Evolutionary conservation across 73 alveolate species (phyloP).

Genomic region (Breviolum minutum): DNA sequence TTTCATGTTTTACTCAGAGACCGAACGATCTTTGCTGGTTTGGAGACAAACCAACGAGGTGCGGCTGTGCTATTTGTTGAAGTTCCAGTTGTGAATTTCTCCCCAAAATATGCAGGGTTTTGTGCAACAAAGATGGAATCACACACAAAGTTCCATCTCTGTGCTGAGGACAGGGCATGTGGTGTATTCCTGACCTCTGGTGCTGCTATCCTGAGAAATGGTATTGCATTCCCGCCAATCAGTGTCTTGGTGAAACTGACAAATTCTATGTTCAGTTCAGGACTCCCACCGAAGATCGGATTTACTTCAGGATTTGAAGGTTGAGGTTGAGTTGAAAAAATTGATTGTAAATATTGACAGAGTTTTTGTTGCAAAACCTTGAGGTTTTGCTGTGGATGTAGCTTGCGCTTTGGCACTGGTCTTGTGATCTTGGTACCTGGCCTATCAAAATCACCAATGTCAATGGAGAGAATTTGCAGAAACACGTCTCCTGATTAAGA

Average conservation of each 20-base stretch:
- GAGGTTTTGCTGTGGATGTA: slow-evolving; percentile 48
- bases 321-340: no score
- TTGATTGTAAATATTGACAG: no score
- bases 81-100: not conserved
- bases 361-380: no score
- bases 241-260: not conserved
- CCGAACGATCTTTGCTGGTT: not conserved
- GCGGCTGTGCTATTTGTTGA: not conserved
- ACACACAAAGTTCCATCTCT: not conserved
- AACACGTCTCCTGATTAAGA: not conserved
- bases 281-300: no score
- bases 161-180: not conserved
- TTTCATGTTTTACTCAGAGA: slow-evolving; percentile 37
- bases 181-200: slow-evolving; percentile 28
- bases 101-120: not conserved
- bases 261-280: no score
- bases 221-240: slow-evolving; percentile 41
- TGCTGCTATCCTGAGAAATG: slow-evolving; percentile 30
- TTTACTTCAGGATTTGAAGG: no score
- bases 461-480: not conserved
- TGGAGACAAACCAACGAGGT: no score
- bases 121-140: not conserved
- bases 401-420: slow-evolving; percentile 17
- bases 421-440: not conserved
- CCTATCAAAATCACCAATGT: no score